phyloP scores from a whole-genome alignment of 371 early-diverging fungal species.

The Smittium mucronatum region DNA sequence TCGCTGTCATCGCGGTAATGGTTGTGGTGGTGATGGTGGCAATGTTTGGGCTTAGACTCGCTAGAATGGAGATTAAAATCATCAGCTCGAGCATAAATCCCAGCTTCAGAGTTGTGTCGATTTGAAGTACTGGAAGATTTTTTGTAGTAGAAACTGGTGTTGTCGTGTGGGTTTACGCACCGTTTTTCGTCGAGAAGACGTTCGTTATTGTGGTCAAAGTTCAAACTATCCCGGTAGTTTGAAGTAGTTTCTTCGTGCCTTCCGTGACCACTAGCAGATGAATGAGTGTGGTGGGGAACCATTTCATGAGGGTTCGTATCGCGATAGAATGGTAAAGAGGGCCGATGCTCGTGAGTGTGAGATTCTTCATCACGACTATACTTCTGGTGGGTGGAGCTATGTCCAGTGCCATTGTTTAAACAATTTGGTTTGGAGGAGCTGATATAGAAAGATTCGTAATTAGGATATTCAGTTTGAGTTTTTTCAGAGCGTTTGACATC shows the following conservation, averaged over 20 bases:
- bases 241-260: background rate
- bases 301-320: too few relatives aligned
- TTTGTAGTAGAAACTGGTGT: background rate
- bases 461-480: background rate
- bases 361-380: too few relatives aligned
- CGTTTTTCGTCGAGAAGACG: background rate
- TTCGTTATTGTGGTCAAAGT: background rate
- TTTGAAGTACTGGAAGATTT: background rate
- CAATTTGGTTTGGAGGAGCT: background rate
- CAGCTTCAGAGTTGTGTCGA: background rate
- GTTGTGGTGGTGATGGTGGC: background rate
- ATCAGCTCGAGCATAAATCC: background rate
- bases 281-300: background rate
- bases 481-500: background rate
- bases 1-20: too few relatives aligned
- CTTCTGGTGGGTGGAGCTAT: too few relatives aligned
- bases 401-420: too few relatives aligned
- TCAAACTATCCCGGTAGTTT: background rate
- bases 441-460: background rate
- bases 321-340: too few relatives aligned
- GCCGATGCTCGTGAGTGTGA: background rate
- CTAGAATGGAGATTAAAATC: background rate
- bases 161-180: background rate
- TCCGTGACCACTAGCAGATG: background rate
- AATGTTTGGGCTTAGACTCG: background rate